Evolutionary conservation across 2,329 filamentous ascomycete species (phyloP).

Genomic region (Talaromyces sp.): DNA sequence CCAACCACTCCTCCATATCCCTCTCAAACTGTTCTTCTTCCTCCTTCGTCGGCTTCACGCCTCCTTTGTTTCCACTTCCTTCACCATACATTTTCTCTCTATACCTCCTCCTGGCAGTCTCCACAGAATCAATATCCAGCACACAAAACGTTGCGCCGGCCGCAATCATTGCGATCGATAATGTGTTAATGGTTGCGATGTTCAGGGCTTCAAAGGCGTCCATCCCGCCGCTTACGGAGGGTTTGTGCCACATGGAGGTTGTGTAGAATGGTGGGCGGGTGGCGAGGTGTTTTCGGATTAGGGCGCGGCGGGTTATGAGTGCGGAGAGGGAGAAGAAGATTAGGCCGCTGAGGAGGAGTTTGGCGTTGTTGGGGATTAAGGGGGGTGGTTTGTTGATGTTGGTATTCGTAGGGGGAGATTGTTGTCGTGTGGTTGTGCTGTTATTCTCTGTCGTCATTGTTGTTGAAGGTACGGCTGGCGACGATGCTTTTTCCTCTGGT

Average conservation of each 20-base stretch:
- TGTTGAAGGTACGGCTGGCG: not conserved
- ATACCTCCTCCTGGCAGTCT: constrained; percentile 59
- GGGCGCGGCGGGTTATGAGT: constrained; percentile 64
- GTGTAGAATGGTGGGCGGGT: constrained; percentile 66
- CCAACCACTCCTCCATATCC: constrained; percentile 52
- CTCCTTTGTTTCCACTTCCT: constrained; percentile 43
- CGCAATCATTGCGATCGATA: constrained; percentile 68
- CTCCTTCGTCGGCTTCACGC: constrained; percentile 40
- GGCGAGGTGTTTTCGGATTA: constrained; percentile 58
- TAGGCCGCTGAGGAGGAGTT: constrained; percentile 67
- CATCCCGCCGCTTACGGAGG: constrained; percentile 55
- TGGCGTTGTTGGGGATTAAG: constrained; percentile 27
- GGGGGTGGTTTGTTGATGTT: not conserved
- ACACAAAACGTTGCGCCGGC: constrained; percentile 70
- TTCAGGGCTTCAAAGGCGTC: constrained; percentile 80
- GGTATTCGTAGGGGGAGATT: constrained; percentile 6
- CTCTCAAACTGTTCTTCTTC: constrained; percentile 48
- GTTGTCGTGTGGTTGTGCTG: not conserved
- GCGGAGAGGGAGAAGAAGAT: constrained; percentile 69
- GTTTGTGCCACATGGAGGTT: constrained; percentile 41
- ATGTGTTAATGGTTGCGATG: constrained; percentile 79
- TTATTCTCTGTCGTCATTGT: not conserved
- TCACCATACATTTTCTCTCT: constrained; percentile 46
- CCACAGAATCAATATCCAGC: constrained; percentile 66
- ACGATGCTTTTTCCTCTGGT: constrained; percentile 2